Base-by-base conservation (phyloP, 176 grass and related monocot genomes). In the Elymus sibiricus region DNA sequence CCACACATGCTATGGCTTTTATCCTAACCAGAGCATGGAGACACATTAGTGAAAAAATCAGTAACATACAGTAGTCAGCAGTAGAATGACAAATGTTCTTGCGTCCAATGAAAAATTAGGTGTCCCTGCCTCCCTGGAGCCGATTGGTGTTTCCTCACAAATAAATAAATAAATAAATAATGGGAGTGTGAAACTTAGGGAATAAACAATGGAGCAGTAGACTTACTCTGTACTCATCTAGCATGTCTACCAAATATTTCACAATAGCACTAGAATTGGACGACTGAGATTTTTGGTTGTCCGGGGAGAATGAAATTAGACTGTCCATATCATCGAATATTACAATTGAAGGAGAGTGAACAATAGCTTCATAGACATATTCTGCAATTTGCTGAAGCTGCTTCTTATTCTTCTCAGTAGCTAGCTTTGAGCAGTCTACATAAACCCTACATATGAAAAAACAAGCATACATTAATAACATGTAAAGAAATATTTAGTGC, bases 301-400 rank as follows among this genome's bases (percentile, higher is more conserved):
- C 89, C 31, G 90, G 92, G 53, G 93, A 93, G 80, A 83, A 85
- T 60, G 91, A 92, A 77, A 98, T 81, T 74, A 94, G 35, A 59
- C 79, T 86, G 80, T 95, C 90, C 67, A 98, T 77, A 90, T 95
- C 89, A 60, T 98, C 95, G 92, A 98, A 98, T 93, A 95, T 79
- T 68, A 98, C 78, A 80, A 95, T 42, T 3, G 95, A 95, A 87
- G 95, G 93, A 51, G 89, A 84, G 80, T 84, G 91, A 78, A 84
- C 66, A n/a, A 95, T 80, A 74, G 93, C 95, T 83, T 98, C 88
- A 25, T 88, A 94, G 72, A 98, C 78, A 51, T 76, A 68, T 72
- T 90, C 91, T 75, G 85, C 83, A 92, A 98, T 89, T 82, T 78
- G 31, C 81, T 95, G 83, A 44, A 63, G 88, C 38, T 84, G 76